Evolutionary conservation across 1,284 basidiomycete genomes (phyloP).

Genomic region (Exobasidium cylindrosporum): DNA sequence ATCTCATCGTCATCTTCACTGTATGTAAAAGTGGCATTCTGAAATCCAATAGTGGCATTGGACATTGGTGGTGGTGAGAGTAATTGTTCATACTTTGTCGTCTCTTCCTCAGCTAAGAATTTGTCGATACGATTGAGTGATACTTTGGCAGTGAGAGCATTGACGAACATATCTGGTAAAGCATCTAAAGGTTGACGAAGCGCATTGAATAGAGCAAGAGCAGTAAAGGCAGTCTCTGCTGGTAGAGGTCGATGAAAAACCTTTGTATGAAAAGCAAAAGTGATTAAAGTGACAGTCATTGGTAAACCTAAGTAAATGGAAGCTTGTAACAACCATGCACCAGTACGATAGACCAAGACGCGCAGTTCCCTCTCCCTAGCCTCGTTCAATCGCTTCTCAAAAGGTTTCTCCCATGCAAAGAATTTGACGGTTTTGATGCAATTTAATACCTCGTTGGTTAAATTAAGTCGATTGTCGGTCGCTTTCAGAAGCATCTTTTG

Average conservation of each 20-base stretch:
- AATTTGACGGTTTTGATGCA: constrained; percentile 59
- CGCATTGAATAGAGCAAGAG: constrained; percentile 60
- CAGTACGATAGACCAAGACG: constrained; percentile 57
- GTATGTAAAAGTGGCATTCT: constrained; percentile 58
- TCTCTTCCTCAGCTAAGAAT: constrained; percentile 62
- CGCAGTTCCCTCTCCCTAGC: constrained; percentile 58
- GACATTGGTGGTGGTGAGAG: constrained; percentile 24
- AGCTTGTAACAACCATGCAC: constrained; percentile 56
- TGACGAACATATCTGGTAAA: constrained; percentile 57
- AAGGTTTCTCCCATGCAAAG: constrained; percentile 60
- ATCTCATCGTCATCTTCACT: constrained; percentile 44
- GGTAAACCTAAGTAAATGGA: constrained; percentile 63
- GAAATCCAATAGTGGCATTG: constrained; percentile 58
- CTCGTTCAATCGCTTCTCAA: constrained; percentile 58
- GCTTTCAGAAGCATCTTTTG: constrained; percentile 59
- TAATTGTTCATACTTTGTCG: constrained; percentile 61
- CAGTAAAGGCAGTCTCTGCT: constrained; percentile 60
- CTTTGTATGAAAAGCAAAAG: constrained; percentile 65
- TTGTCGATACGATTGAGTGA: constrained; percentile 56
- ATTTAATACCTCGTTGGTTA: constrained; percentile 61
- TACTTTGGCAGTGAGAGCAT: constrained; percentile 56
- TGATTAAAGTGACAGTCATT: constrained; percentile 65
- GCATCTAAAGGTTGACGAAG: constrained; percentile 46
- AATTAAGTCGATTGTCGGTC: constrained; percentile 61
- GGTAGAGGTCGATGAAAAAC: constrained; percentile 59